A percentile compares a stretch with the other conserved stretches of the same genome.
Conservation (phyloP, 106 monocot species). For the Dendrobium chrysotoxum region DNA sequence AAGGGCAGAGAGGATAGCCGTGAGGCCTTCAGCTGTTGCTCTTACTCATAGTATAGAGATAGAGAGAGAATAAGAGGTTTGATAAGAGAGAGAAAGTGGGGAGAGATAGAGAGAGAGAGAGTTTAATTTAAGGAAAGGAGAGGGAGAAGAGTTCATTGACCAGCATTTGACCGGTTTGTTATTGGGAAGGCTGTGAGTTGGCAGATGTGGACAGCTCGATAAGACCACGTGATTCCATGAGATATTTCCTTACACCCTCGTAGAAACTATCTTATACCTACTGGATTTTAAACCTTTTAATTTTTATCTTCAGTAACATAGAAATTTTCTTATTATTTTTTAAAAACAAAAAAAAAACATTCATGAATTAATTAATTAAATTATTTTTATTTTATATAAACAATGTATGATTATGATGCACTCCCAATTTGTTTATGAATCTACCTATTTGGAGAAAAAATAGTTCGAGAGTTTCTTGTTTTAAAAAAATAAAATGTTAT, state of each 20-base stretch:
- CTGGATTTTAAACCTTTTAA: not conserved
- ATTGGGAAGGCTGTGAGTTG: conserved; percentile 10
- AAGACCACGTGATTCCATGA: conserved; percentile 11
- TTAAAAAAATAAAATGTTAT: too few species aligned
- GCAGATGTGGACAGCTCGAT: conserved; percentile 8
- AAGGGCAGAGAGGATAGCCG: not conserved
- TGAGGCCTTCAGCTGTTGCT: not conserved
- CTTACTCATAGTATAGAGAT: not conserved
- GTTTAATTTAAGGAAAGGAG: not conserved
- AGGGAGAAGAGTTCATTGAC: not conserved
- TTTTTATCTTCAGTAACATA: too few species aligned
- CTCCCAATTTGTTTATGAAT: too few species aligned
- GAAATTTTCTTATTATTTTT: too few species aligned
- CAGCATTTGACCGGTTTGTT: conserved; percentile 7
- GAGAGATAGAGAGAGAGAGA: not conserved
- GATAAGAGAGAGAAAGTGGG: too few species aligned
- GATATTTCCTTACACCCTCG: not conserved
- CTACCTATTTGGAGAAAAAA: too few species aligned
- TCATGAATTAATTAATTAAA: too few species aligned
- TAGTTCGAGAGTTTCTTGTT: too few species aligned
- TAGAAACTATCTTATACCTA: not conserved
- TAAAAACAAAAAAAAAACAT: too few species aligned
- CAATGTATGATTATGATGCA: too few species aligned
- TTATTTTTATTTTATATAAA: too few species aligned
- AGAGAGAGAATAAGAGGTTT: too few species aligned